These are phyloP conservation scores for Cryptococcus floricola DNA, from an alignment of 1,284 basidiomycete species.

Conservation along the genomic window DNA sequence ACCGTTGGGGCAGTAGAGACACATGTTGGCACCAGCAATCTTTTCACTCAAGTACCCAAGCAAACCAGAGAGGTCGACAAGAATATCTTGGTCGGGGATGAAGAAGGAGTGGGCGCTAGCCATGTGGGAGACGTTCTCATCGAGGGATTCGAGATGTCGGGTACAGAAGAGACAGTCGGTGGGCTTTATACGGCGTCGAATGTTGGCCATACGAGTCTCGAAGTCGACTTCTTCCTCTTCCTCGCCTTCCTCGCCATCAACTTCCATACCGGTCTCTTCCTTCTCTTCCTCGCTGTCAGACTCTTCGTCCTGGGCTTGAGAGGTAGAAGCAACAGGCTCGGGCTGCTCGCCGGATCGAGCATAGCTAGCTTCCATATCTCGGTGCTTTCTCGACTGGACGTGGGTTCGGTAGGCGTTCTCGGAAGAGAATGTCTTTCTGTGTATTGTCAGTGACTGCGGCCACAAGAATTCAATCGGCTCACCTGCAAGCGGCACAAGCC, in stretches of 20 bases:
- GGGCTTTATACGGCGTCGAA: conserved; percentile 59
- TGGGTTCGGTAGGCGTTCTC: conserved; percentile 88
- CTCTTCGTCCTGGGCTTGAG: background rate
- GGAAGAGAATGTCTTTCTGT: conserved; percentile 82
- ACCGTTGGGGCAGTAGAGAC: conserved; percentile 78
- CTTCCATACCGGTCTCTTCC: conserved; percentile 5
- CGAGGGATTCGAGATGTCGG: conserved; percentile 55
- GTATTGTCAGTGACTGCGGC: conserved; percentile 1
- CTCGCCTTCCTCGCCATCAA: conserved; percentile 55
- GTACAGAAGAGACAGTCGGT: conserved; percentile 85
- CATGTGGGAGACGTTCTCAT: conserved; percentile 83
- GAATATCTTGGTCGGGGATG: conserved; percentile 88
- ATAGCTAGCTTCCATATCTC: conserved; percentile 61
- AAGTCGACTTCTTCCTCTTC: conserved; percentile 45
- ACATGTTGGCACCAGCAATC: conserved; percentile 86
- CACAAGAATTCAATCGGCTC: conserved; percentile 16
- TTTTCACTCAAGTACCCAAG: conserved; percentile 88
- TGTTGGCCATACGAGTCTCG: conserved; percentile 65
- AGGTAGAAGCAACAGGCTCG: background rate
- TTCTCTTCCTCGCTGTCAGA: background rate
- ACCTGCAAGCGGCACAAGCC: conserved; percentile 80
- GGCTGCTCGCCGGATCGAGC: background rate
- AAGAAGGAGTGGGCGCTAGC: conserved; percentile 84
- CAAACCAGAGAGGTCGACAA: conserved; percentile 78
- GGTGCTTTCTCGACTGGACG: conserved; percentile 84